phyloP scores from a whole-genome alignment of 2,329 filamentous ascomycete species.

The Neonectria coccinea region DNA sequence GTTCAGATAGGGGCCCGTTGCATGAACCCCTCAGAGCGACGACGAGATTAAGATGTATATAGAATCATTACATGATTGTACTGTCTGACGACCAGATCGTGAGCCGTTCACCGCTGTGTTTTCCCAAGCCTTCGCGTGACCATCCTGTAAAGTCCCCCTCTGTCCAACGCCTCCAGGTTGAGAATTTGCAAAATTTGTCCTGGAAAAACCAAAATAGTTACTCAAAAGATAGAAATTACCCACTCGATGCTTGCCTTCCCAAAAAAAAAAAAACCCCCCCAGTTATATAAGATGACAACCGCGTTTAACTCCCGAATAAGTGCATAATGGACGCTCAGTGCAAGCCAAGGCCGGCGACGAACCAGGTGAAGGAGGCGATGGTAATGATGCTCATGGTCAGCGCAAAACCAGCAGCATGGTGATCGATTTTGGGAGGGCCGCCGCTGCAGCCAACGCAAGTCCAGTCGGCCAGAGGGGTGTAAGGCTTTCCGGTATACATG shows the following conservation, averaged over 20 bases:
- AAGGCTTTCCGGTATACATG: conserved; percentile 65
- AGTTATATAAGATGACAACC: conserved; percentile 14
- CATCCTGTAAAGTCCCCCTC: conserved; percentile 31
- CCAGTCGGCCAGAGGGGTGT: conserved; percentile 65
- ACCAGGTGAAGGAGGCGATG: conserved; percentile 73
- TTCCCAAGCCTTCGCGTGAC: conserved; percentile 26
- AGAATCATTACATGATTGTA: conserved; percentile 42
- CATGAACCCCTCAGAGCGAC: conserved; percentile 21
- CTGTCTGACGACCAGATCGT: conserved; percentile 39
- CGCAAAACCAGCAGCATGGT: conserved; percentile 62
- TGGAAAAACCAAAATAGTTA: conserved; percentile 24
- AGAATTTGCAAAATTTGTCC: conserved; percentile 33
- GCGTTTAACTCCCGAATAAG: conserved; percentile 33
- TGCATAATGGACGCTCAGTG: conserved; percentile 38
- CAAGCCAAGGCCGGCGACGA: conserved; percentile 64
- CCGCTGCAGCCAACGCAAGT: conserved; percentile 69
- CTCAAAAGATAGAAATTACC: conserved; percentile 31
- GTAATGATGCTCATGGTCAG: conserved; percentile 67
- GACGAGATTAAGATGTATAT: conserved; percentile 42
- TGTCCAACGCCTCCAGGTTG: conserved; percentile 38
- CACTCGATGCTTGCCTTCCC: conserved; percentile 42
- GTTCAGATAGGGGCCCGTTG: conserved; percentile 20
- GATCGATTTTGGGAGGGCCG: conserved; percentile 60
- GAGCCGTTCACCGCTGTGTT: conserved; percentile 35
- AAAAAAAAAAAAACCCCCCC: conserved; percentile 17